Evolutionary conservation across 2,329 filamentous ascomycete genomes (phyloP).

Genomic region (Venturia oleaginea): DNA sequence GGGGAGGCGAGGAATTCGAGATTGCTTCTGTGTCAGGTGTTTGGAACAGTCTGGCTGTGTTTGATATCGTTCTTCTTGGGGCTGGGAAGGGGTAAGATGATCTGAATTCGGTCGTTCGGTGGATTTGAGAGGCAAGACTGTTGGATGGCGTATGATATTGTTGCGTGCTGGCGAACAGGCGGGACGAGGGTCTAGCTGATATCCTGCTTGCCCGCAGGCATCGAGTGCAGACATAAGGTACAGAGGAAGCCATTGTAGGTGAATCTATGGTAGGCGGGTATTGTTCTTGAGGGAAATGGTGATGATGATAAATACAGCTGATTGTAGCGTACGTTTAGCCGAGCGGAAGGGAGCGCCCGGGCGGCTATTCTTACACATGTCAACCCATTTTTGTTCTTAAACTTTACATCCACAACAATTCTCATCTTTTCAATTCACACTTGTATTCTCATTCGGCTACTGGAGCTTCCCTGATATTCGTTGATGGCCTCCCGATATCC

Average conservation of each 20-base stretch:
- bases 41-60: neutral
- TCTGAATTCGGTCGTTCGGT: neutral
- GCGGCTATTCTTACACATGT: neutral
- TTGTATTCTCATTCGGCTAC: no score
- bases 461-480: no score
- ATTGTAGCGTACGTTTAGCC: neutral
- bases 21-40: neutral
- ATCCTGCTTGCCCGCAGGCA: slow-evolving; percentile 9
- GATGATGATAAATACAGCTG: neutral
- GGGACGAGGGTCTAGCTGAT: neutral
- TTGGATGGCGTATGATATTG: neutral
- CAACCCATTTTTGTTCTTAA: neutral
- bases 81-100: neutral
- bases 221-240: slow-evolving; percentile 8
- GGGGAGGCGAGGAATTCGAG: neutral
- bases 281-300: neutral
- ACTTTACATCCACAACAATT: no score
- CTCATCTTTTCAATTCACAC: no score
- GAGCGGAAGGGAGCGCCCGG: neutral
- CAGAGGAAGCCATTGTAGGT: neutral
- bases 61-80: neutral
- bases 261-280: neutral
- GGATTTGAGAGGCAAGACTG: neutral
- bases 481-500: no score
- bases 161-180: neutral